Percentiles rank a stretch among this genome's conserved stretches.
Evolutionary conservation across 148 eudicot genomes (phyloP).

Genomic region (Selenicereus undatus): DNA sequence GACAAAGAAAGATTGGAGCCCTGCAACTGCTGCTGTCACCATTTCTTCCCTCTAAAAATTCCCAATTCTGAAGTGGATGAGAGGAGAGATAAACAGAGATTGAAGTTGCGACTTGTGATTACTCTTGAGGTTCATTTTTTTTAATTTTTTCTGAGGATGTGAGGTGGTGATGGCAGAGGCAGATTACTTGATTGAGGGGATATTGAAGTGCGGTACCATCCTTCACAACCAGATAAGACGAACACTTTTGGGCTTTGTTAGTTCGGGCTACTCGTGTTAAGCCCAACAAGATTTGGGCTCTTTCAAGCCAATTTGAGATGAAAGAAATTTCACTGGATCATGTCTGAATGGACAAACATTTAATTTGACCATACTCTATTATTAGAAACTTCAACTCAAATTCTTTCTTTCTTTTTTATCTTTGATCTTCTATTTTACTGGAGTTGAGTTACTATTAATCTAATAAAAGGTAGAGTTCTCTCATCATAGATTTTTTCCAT

Average conservation of each 20-base stretch:
- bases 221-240: background rate
- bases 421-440: too few relatives aligned
- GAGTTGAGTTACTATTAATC: too few relatives aligned
- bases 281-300: background rate
- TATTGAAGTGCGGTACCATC: background rate
- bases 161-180: background rate
- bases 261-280: background rate
- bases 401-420: too few relatives aligned
- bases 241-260: background rate
- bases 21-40: constrained; percentile 17
- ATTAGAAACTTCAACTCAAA: too few relatives aligned
- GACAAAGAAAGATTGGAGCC: constrained; percentile 50
- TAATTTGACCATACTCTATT: too few relatives aligned
- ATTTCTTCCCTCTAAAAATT: constrained; percentile 1
- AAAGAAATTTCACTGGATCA: too few relatives aligned
- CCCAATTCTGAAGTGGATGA: background rate
- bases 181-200: background rate
- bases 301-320: too few relatives aligned
- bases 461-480: too few relatives aligned
- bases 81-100: background rate
- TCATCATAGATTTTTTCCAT: too few relatives aligned
- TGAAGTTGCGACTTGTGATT: background rate
- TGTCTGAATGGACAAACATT: too few relatives aligned
- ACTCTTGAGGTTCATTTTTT: too few relatives aligned
- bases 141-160: background rate